A percentile compares a stretch with the other conserved stretches of the same genome.
Evolutionary conservation across 2,329 filamentous ascomycete species (phyloP).

Genomic region (Escovopsis sp.): DNA sequence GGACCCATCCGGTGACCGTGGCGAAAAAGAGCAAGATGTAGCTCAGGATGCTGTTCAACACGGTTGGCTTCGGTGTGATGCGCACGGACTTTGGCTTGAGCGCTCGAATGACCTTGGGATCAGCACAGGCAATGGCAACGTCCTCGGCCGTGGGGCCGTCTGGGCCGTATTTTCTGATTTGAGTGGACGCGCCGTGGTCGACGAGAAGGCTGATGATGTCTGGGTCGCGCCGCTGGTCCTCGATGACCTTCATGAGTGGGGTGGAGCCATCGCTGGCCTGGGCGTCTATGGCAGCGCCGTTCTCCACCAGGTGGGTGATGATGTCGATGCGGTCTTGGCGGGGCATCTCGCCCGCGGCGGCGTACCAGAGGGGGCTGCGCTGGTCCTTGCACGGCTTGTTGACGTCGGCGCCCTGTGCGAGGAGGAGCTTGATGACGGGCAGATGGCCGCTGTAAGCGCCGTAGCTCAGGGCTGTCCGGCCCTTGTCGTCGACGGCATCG

Average conservation of each 20-base stretch:
- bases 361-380: constrained; percentile 2
- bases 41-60: neutral
- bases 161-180: neutral
- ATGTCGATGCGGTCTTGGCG: neutral
- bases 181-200: neutral
- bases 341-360: neutral
- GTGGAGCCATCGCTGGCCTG: constrained; percentile 1
- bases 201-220: neutral
- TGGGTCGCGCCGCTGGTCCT: neutral
- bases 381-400: neutral
- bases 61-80: neutral
- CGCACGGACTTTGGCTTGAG: neutral
- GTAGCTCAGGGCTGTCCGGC: neutral
- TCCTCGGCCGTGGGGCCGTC: neutral
- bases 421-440: neutral
- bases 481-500: neutral
- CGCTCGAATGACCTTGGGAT: neutral
- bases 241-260: constrained; percentile 1
- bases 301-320: neutral
- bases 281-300: neutral
- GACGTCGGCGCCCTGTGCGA: neutral
- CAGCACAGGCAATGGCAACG: neutral
- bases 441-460: constrained; percentile 1
- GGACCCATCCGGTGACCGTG: neutral
- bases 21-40: neutral